Percentiles rank a stretch among this genome's conserved stretches.
phyloP scores from a whole-genome alignment of 2,329 filamentous ascomycete species.

The Neodidymelliopsis sp. region DNA sequence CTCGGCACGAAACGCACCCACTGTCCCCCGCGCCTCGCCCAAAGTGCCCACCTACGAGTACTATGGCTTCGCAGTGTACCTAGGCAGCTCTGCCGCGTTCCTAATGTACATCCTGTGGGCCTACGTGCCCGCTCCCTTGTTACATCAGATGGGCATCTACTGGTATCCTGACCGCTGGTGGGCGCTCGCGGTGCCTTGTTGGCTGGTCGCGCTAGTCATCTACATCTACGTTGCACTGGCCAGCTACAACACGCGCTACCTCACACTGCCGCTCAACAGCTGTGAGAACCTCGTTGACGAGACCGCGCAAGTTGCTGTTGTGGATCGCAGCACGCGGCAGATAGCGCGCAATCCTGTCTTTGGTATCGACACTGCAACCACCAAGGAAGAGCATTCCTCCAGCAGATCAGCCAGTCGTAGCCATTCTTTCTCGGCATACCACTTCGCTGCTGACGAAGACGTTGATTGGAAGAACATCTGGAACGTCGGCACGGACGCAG shows the following conservation, averaged over 20 bases:
- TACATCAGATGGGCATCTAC: constrained; percentile 91
- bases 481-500: constrained; percentile 93
- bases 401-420: constrained; percentile 48
- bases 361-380: constrained; percentile 28
- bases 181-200: constrained; percentile 90
- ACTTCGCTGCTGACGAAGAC: constrained; percentile 50
- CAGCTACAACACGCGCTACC: constrained; percentile 85
- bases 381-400: constrained; percentile 50
- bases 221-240: constrained; percentile 96
- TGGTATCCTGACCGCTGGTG: constrained; percentile 99
- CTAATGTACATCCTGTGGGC: constrained; percentile 79
- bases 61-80: constrained; percentile 96
- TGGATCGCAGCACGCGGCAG: constrained; percentile 72
- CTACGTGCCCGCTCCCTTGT: constrained; percentile 88
- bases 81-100: constrained; percentile 85
- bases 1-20: constrained; percentile 65
- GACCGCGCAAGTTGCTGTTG: constrained; percentile 81
- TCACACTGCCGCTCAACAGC: constrained; percentile 80
- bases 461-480: constrained; percentile 83
- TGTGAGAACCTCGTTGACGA: constrained; percentile 94
- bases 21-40: constrained; percentile 82
- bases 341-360: constrained; percentile 51
- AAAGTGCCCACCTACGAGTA: constrained; percentile 99
- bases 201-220: constrained; percentile 83
- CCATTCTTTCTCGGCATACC: constrained; percentile 42